Base-by-base conservation (phyloP, 78 protist species). In the Dictyostelium firmibasis region DNA sequence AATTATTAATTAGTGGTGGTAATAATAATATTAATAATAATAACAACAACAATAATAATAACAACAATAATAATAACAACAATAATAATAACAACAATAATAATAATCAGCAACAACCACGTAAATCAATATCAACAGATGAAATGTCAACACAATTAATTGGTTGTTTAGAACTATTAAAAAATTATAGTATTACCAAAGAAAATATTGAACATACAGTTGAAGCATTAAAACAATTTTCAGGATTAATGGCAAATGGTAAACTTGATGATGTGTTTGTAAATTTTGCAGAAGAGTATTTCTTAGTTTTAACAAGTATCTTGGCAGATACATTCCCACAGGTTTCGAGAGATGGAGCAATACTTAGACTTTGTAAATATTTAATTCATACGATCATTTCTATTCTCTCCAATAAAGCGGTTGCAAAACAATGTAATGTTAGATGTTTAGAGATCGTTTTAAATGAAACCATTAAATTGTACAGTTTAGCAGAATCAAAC, bases 301-400 rank as follows among this genome's bases (percentile, higher is more conserved):
- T 64, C 33, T 25, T 27, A 0, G 74, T 70, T 27, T 13, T 89
- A 4, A 89, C 83, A 5, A 78, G 44, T 35, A 78, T 89, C 4
- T 50, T 89, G 18, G 10, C 70, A 8, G 78, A 76, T 35, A 89
- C 82, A 9, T 89, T 57, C 62, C 72, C 87, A 33, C 20, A 25
- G 0, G 86, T 69, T 10, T 64, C 47, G 1, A 43, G 25, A 29
- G 87, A 89, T 47, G 29, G 43, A 0, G n/a, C 83, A 16, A 50
- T 89, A 16, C 82, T 89, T 35, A 78, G 87, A 78, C 38, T 81
- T 36, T 81, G 94, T 81, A 89, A 89, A 81, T 89, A 89, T 70
- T 57, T 89, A 23, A 89, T 81, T 14, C 86, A 78, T 35, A 69
- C 94, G 8, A 89, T 89, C 29, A 70, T 89, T 23, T 64, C 87